These are phyloP conservation scores for Apophysomyces variabilis DNA, from an alignment of 371 early-diverging fungal genomes.

Conservation along the genomic window DNA sequence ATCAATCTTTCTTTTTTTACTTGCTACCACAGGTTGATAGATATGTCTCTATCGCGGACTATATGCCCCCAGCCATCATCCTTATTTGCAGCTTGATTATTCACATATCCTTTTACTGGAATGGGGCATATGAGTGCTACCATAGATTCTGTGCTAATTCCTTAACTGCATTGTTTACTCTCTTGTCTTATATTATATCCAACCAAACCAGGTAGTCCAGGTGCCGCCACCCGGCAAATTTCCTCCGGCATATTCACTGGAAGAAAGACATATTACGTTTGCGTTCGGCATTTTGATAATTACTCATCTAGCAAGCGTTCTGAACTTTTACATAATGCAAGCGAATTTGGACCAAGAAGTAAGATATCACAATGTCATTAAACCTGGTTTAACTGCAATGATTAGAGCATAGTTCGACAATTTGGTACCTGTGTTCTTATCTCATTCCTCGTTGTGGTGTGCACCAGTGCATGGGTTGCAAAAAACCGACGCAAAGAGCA, in stretches of 20 bases:
- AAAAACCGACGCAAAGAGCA: slow-evolving; percentile 19
- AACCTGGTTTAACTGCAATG: not conserved
- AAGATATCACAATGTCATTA: not conserved
- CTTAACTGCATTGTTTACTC: slow-evolving; percentile 21
- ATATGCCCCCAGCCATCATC: slow-evolving; percentile 82
- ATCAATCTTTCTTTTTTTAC: slow-evolving; percentile 97
- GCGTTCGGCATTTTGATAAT: slow-evolving; percentile 39
- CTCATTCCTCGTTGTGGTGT: slow-evolving; percentile 7
- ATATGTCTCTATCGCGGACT: slow-evolving; percentile 89
- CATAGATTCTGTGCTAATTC: no score
- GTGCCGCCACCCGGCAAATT: slow-evolving; percentile 14
- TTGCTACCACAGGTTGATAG: slow-evolving; percentile 74
- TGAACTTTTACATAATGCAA: slow-evolving; percentile 46
- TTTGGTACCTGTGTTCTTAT: slow-evolving; percentile 5
- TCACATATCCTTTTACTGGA: slow-evolving; percentile 56
- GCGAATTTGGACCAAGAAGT: slow-evolving; percentile 26
- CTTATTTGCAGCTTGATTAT: slow-evolving; percentile 70
- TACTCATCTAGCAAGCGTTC: slow-evolving; percentile 39
- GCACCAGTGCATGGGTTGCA: slow-evolving; percentile 20
- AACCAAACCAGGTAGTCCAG: slow-evolving; percentile 23
- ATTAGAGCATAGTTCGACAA: not conserved
- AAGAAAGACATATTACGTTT: slow-evolving; percentile 34
- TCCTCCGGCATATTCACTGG: slow-evolving; percentile 37
- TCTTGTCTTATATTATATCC: slow-evolving; percentile 47
- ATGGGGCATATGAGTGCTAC: not conserved